Evolutionary conservation across 1,139 yeast species (phyloP).

Genomic region (Neolecta irregularis): DNA sequence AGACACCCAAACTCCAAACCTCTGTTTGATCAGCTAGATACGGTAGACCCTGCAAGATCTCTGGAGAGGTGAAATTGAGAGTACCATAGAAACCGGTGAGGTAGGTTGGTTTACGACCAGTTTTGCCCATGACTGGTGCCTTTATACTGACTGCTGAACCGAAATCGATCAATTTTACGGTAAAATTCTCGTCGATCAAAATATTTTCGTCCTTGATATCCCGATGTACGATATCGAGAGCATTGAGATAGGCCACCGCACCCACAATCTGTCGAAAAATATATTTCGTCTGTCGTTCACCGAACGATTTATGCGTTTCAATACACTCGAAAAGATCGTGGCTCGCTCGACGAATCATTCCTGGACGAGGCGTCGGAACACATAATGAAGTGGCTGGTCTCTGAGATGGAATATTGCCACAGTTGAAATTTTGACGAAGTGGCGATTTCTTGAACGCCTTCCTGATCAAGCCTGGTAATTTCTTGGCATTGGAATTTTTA

Average conservation of each 20-base stretch:
- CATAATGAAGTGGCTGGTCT: too few relatives aligned
- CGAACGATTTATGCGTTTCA: conserved; percentile 92
- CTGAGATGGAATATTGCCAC: too few relatives aligned
- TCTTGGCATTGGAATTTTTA: too few relatives aligned
- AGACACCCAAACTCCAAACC: conserved; percentile 14
- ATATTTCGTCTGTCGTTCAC: conserved; percentile 72
- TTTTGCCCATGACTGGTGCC: too few relatives aligned
- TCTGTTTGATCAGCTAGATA: too few relatives aligned
- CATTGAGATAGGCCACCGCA: conserved; percentile 74
- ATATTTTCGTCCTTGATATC: conserved; percentile 91
- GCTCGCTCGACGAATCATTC: too few relatives aligned
- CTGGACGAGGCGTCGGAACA: too few relatives aligned
- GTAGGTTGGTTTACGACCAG: too few relatives aligned
- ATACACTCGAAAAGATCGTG: conserved; percentile 65
- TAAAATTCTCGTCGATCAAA: conserved; percentile 73
- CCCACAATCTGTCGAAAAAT: conserved; percentile 75
- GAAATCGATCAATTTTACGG: conserved; percentile 82
- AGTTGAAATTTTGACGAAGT: background rate
- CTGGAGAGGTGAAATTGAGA: too few relatives aligned
- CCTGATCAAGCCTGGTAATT: conserved; percentile 95
- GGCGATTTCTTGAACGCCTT: conserved; percentile 25
- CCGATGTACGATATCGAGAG: conserved; percentile 83
- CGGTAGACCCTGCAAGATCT: too few relatives aligned
- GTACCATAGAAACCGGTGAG: too few relatives aligned
- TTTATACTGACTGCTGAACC: conserved; percentile 97